A percentile compares a stretch with the other conserved stretches of the same genome.
Evolutionary conservation across 202 grass and related monocot species (phyloP).

Genomic region (Musa balbisiana): DNA sequence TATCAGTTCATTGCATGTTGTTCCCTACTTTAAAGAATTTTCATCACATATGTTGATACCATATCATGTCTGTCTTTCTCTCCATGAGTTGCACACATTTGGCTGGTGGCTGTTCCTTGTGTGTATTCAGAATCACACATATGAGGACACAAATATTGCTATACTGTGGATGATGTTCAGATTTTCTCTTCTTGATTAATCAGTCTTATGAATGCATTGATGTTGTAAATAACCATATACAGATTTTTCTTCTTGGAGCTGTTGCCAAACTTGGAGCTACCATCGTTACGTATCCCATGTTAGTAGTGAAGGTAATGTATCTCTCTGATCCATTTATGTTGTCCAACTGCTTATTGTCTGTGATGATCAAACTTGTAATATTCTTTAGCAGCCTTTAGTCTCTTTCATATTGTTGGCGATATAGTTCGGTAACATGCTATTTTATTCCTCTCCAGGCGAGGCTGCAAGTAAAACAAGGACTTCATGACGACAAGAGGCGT

Average conservation of each 20-base stretch:
- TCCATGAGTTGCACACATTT: background rate
- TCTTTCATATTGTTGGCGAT: background rate
- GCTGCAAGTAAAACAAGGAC: slow-evolving; percentile 59
- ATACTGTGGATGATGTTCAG: background rate
- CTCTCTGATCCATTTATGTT: background rate
- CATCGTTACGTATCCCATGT: slow-evolving; percentile 75
- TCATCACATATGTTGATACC: background rate
- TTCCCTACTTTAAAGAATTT: background rate
- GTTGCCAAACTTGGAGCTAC: slow-evolving; percentile 90
- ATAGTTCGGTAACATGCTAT: slow-evolving; percentile 5
- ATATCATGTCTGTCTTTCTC: background rate
- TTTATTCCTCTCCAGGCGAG: slow-evolving; percentile 49
- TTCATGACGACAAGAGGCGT: slow-evolving; percentile 48
- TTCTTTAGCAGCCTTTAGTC: background rate
- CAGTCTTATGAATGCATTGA: background rate
- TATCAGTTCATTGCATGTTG: too few species aligned
- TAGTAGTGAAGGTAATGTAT: slow-evolving; percentile 63
- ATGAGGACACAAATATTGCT: background rate
- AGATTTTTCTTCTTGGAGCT: slow-evolving; percentile 96
- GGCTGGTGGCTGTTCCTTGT: background rate
- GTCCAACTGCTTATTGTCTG: background rate
- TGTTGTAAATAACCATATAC: slow-evolving; percentile 10
- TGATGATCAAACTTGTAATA: background rate
- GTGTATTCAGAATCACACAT: background rate
- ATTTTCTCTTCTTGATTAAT: background rate